Base-by-base conservation (phyloP, 2,329 filamentous ascomycete genomes). In the Gaeumannomyces sp. region DNA sequence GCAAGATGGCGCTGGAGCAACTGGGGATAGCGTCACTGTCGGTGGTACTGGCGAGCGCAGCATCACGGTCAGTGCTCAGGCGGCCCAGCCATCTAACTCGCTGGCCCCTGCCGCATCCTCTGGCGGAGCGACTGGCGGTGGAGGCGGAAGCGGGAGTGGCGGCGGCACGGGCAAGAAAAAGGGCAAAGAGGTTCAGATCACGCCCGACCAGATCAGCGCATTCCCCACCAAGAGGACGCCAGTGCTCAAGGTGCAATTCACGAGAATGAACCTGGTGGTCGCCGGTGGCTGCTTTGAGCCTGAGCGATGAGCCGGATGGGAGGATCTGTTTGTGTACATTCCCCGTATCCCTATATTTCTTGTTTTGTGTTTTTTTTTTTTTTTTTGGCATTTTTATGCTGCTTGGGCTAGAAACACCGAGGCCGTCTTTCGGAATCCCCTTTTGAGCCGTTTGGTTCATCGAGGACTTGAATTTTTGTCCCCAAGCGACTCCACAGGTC, bases 221-320 rank as follows among this genome's bases (percentile, higher is more conserved):
- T 98, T 97, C 74, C 89, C 92, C 0, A 98, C 95, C 4, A 99
- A 99, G 84, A 97, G 96, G 79, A 94, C 90, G 22, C 93, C 94
- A 0, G 91, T 98, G 14, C 91, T 96, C 77, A 95, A 94, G 77
- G 93, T 96, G 64, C 87, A 90, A 72, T 97, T 97, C 72, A 98
- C 95, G 4, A 83, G 92, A 67, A 97, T 97, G 92, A 99, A 99
- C 74, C 77, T 98, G 69, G 89, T 97, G 16, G 82, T 98, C 67
- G 93, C 93, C 28, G 92, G 91, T 60, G 92, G 93, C 29, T 88
- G 85, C 71, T 89, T 86, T 70, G 82, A 86, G 63, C 81, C 84
- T 14, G 68, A 76, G 45, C 62, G 33, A 53, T 61, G 22, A 31
- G 29, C 25, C 14, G 16, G 35, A n/a, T 53, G 16, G 25, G n/a